phyloP scores from a whole-genome alignment of 768 basidiomycete genomes.

The Harrya chromipes region DNA sequence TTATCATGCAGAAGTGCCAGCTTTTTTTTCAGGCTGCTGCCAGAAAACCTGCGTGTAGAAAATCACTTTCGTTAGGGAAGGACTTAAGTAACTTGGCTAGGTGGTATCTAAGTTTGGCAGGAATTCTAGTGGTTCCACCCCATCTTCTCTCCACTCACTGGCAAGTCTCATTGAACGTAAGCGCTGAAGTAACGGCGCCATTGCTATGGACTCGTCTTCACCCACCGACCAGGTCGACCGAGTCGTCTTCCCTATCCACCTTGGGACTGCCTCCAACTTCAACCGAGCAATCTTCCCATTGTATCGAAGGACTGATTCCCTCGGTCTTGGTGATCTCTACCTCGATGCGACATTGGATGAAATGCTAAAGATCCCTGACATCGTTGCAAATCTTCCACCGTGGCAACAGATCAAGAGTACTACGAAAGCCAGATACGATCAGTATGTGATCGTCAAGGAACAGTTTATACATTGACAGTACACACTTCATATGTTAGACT shows the following conservation, averaged over 20 bases:
- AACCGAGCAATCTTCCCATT: conserved; percentile 9
- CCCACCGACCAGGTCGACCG: neutral
- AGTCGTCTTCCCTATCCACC: conserved; percentile 3
- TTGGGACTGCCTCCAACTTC: conserved; percentile 6
- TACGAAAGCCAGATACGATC: conserved; percentile 1
- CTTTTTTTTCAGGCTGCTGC: too few relatives aligned
- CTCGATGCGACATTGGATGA: conserved; percentile 14
- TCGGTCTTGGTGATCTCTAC: neutral
- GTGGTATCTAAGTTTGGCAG: too few relatives aligned
- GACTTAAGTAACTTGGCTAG: too few relatives aligned
- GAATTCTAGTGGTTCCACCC: too few relatives aligned
- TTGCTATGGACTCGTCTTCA: neutral
- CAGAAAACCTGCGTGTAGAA: neutral
- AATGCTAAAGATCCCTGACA: neutral
- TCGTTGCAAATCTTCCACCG: neutral
- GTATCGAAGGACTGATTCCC: neutral
- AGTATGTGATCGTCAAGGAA: neutral
- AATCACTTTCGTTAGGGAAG: neutral
- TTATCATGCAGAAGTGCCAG: too few relatives aligned
- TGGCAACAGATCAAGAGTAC: neutral
- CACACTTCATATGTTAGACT: neutral
- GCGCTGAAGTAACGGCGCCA: conserved; percentile 5
- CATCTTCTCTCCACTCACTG: too few relatives aligned
- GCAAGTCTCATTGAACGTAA: neutral
- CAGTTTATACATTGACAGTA: neutral